Conservation (phyloP, 2,329 filamentous ascomycete species). For the Fusarium sublunatum region DNA sequence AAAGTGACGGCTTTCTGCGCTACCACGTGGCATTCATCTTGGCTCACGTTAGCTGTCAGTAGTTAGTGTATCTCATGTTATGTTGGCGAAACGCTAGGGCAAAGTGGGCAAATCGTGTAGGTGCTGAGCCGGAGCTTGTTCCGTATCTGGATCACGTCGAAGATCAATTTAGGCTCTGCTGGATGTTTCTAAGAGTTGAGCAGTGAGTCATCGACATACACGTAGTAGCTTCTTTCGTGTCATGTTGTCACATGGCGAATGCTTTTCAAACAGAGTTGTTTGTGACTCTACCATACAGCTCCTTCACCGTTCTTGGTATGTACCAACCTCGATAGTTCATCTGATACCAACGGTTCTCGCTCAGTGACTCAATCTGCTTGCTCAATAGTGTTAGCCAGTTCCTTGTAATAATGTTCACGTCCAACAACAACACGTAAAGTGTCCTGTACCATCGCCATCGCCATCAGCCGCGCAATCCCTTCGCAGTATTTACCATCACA, state of each 20-base stretch:
- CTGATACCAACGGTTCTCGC: no score
- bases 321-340: no score
- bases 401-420: neutral
- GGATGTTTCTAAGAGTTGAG: neutral
- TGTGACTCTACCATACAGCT: neutral
- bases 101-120: neutral
- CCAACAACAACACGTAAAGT: neutral
- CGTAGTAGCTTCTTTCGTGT: neutral
- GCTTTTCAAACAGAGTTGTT: constrained; percentile 15
- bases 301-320: neutral
- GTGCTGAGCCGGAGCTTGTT: neutral
- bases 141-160: neutral
- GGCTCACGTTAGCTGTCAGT: neutral
- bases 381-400: neutral
- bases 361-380: no score
- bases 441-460: neutral
- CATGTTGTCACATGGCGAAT: neutral
- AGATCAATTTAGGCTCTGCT: neutral
- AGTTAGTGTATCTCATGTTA: neutral
- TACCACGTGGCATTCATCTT: neutral
- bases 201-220: neutral
- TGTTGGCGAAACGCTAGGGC: neutral
- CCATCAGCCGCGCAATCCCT: neutral
- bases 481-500: neutral
- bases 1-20: neutral